Base-by-base conservation (phyloP, 2,329 filamentous ascomycete genomes). In the Fusarium acutatum region DNA sequence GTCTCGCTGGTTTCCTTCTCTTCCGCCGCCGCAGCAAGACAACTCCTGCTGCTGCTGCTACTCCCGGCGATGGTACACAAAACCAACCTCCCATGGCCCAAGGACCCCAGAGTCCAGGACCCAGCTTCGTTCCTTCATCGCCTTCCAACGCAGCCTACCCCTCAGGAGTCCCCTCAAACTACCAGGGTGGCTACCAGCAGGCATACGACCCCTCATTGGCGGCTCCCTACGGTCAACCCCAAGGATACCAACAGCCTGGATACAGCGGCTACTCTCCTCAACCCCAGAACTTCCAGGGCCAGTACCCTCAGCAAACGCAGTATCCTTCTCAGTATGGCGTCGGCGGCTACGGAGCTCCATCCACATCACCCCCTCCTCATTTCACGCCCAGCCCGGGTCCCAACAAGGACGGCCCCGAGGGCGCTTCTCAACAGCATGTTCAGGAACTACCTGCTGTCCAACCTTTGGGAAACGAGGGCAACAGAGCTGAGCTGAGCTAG, bases 1-100 rank as follows among this genome's bases (percentile, higher is more conserved):
- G 79, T 26, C 69, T 81, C 12, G 82, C 75, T 15, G 77, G 80
- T 41, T 86, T 84, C 75, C 82, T 85, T 71, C 74, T 86, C 26
- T 58, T 85, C 60, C 84, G 82, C 28, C 82, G 82, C 32, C 80
- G 75, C 47, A 83, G 78, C 60, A 79, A 81, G 65, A 78, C 80
- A 32, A 78, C 78, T 43, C 60, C 71, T n/a, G 53, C 73, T 47
- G 60, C 65, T 18, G 57, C 73, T 34, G 60, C 67, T 38, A 32
- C 75, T 20, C 56, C 58, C 35, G 46, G 53, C 7, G 54, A 59
- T 24, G 60, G 54, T n/a, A 52, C 61, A 30, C 69, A 75, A 22
- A 67, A 62, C 38, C 69, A 70, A 30, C 68, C 67, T n/a, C 64
- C 67, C 22, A 77, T 77, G 73, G 57, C 72, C 43, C 71, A 73